phyloP scores from a whole-genome alignment of 345 rosid species.

The Hibiscus tridactylites region DNA sequence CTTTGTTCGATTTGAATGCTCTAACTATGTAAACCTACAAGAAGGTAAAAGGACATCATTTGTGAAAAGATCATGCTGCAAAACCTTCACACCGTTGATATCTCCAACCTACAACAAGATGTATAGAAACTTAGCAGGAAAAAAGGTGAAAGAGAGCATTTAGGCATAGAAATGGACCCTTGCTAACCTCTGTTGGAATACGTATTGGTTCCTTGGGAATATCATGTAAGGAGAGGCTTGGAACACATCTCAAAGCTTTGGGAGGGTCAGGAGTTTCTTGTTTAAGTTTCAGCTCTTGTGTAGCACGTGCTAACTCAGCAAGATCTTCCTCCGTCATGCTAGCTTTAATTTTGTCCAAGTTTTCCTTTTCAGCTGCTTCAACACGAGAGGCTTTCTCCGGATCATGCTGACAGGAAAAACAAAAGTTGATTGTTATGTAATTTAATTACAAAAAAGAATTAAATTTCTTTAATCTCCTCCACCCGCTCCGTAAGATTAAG shows the following conservation, averaged over 20 bases:
- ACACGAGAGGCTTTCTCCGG: constrained; percentile 79
- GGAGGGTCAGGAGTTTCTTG: constrained; percentile 98
- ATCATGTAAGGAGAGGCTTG: constrained; percentile 64
- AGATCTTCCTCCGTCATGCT: constrained; percentile 89
- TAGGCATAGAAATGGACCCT: constrained; percentile 5
- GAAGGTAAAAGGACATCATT: constrained; percentile 93
- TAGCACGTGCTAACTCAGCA: constrained; percentile 82
- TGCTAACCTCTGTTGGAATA: constrained; percentile 71
- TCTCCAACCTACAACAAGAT: constrained; percentile 53
- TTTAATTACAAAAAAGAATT: not conserved
- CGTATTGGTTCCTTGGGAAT: constrained; percentile 79
- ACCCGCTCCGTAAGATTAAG: too few relatives aligned
- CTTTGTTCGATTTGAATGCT: too few relatives aligned
- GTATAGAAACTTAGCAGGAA: not conserved
- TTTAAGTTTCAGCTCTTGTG: constrained; percentile 74
- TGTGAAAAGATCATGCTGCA: constrained; percentile 88
- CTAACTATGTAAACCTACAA: too few relatives aligned
- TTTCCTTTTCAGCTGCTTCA: constrained; percentile 74
- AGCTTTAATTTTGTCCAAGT: constrained; percentile 58
- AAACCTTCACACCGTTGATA: constrained; percentile 76
- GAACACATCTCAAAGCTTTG: constrained; percentile 77
- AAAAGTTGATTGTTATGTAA: constrained; percentile 14
- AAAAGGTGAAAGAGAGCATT: not conserved
- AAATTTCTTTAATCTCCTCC: constrained; percentile 8
- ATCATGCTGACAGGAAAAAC: constrained; percentile 59